Conservation (phyloP, 225 moss, liverwort and hornwort species). For the Lunularia cruciata region DNA sequence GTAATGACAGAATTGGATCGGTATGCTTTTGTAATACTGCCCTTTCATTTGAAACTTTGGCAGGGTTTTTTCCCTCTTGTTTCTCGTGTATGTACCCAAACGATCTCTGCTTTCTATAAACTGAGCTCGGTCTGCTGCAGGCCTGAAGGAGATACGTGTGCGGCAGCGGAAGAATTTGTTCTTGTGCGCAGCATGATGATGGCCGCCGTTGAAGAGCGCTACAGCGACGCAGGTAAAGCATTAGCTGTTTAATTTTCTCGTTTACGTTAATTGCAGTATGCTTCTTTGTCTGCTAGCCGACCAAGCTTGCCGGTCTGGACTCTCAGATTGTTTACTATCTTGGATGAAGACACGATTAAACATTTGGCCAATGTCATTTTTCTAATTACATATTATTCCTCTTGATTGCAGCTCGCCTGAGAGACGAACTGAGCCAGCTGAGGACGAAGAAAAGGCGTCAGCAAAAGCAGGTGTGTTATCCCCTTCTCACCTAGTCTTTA, state of each 20-base stretch:
- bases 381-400: not conserved
- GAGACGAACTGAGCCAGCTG: slow-evolving; percentile 77
- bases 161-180: slow-evolving; percentile 75
- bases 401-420: slow-evolving; percentile 53
- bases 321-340: too few relatives aligned
- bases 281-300: not conserved
- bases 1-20: slow-evolving; percentile 78
- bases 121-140: slow-evolving; percentile 23
- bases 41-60: too few relatives aligned
- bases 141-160: slow-evolving; percentile 63
- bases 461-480: slow-evolving; percentile 65
- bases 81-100: too few relatives aligned
- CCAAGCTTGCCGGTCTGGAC: too few relatives aligned
- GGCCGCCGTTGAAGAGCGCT: slow-evolving; percentile 91
- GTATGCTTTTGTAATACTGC: slow-evolving; percentile 18
- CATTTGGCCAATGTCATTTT: not conserved
- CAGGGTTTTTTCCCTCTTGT: too few relatives aligned
- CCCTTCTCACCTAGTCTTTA: not conserved
- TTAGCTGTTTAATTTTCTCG: not conserved
- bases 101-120: too few relatives aligned
- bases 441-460: slow-evolving; percentile 61
- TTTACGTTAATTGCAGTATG: too few relatives aligned
- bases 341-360: too few relatives aligned
- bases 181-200: slow-evolving; percentile 87
- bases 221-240: slow-evolving; percentile 70